A percentile compares a stretch with the other conserved stretches of the same genome.
Conservation (phyloP, 176 grass and related monocot species). For the Areca catechu region DNA sequence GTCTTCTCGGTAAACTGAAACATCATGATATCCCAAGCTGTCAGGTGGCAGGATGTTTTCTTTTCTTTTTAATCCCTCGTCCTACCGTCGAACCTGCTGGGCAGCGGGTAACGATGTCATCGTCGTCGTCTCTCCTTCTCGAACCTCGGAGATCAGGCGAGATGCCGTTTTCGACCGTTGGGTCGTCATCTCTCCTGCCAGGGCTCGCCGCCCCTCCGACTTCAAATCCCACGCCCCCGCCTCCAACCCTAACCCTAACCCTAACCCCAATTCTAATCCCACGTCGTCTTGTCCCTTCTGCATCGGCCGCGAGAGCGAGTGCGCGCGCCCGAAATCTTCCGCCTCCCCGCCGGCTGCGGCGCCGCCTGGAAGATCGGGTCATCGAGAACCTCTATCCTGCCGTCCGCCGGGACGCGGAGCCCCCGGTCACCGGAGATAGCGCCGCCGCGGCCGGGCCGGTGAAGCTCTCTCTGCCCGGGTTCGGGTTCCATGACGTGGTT, state of each 20-base stretch:
- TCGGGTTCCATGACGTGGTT: conserved; percentile 96
- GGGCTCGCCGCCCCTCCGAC: conserved; percentile 81
- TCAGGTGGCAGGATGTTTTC: too few species aligned
- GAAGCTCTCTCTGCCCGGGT: conserved; percentile 30
- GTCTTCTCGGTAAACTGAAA: too few species aligned
- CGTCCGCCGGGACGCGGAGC: conserved; percentile 54
- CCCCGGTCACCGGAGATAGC: background rate
- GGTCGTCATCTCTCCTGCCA: conserved; percentile 71
- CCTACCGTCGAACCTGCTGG: too few species aligned
- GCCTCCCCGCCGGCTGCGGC: conserved; percentile 25
- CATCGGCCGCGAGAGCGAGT: conserved; percentile 75
- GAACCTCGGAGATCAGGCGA: conserved; percentile 53
- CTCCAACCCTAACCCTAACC: conserved; percentile 34
- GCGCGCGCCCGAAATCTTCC: conserved; percentile 93
- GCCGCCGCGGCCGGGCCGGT: conserved; percentile 3
- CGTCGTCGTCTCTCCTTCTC: conserved; percentile 21
- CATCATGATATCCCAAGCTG: too few species aligned
- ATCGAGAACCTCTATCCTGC: conserved; percentile 94
- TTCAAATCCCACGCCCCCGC: conserved; percentile 53
- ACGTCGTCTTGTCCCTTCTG: conserved; percentile 80
- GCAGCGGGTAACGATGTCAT: background rate
- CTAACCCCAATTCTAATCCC: background rate
- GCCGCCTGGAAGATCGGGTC: conserved; percentile 67
- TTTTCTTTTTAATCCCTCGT: too few species aligned
- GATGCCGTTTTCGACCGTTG: conserved; percentile 73